Base-by-base conservation (phyloP, 208 protist genomes). In the Jaenimonas drosophilae region DNA sequence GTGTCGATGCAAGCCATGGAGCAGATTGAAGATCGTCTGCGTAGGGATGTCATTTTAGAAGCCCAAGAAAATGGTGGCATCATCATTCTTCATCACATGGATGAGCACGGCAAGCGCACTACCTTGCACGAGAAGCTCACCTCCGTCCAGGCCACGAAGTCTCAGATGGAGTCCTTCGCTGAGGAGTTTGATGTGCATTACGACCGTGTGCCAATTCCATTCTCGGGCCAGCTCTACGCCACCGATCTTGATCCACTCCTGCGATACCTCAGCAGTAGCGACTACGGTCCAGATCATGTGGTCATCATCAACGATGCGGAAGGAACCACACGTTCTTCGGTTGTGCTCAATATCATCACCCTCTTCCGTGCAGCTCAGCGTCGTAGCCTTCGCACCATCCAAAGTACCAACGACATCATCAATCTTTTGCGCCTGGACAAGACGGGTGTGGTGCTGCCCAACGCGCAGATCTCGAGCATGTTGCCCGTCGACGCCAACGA, bases 21-120 rank as follows among this genome's bases (percentile, higher is more conserved):
- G 59, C 73, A 92, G 63, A 87, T 92, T 24, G 78, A 92, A 60
- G 84, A 92, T 33, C 84, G 84, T 25, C 63, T 92, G 21, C 62
- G 79, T 11, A 57, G 71, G 4, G 84, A 92, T 54, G 84, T 92
- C 28, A 40, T 85, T 53, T 54, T 85, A 20, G 78, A 92, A 59
- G 59, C 84, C 26, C 74, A 81, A 59, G 79, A 84, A 48, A 71
- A 85, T 47, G 64, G 69, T 26, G 79, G 79, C 50, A 56, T 48
- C 11, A 83, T 88, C 26, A 40, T 92, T 19, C 51, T 92, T 40
- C 84, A 92, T 53, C 56, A 49, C 28, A 63, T 88, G 34, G 57
- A 66, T 20, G 48, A 65, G 7, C 31, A 67, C 1, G 57, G 56
- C 16, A 63, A 59, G 32, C 59, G 64, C 9, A 63, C 57, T 26